phyloP scores from a whole-genome alignment of 2,329 filamentous ascomycete genomes.

The Parascedosporium putredinis region DNA sequence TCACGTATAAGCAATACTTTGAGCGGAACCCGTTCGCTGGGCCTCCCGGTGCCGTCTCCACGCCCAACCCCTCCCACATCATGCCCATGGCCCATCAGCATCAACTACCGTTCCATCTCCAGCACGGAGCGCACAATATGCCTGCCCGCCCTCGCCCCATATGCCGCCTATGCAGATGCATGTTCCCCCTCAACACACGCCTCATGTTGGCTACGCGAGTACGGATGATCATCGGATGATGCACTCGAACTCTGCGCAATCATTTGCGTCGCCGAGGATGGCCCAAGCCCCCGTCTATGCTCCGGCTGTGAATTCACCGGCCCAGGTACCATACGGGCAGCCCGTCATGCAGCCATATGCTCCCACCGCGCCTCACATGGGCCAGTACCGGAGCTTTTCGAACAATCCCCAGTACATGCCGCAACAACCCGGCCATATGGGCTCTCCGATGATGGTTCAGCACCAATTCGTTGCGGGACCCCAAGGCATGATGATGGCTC shows the following conservation, averaged over 20 bases:
- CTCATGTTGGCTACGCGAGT: constrained; percentile 56
- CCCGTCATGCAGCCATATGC: constrained; percentile 63
- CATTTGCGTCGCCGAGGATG: constrained; percentile 75
- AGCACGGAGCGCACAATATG: constrained; percentile 59
- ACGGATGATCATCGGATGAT: constrained; percentile 85
- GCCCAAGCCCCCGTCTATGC: constrained; percentile 61
- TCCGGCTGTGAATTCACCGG: constrained; percentile 56
- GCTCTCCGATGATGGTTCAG: constrained; percentile 74
- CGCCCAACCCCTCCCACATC: constrained; percentile 58
- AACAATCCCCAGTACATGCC: constrained; percentile 61
- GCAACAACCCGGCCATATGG: constrained; percentile 62
- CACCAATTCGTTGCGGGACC: constrained; percentile 63
- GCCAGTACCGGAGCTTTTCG: constrained; percentile 59
- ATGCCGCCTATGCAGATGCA: constrained; percentile 72
- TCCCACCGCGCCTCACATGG: constrained; percentile 60
- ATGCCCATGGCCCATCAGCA: constrained; percentile 71
- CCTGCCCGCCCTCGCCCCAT: constrained; percentile 54
- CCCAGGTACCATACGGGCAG: constrained; percentile 61
- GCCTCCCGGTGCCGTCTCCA: constrained; percentile 36
- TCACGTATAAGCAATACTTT: constrained; percentile 71
- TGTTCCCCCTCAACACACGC: constrained; percentile 60
- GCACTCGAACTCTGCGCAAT: constrained; percentile 71
- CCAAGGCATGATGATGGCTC: constrained; percentile 52
- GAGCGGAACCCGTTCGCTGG: constrained; percentile 52
- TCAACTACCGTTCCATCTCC: constrained; percentile 73